A percentile compares a stretch with the other conserved stretches of the same genome.
phyloP scores from a whole-genome alignment of 169 alveolate genomes.

The Eimeria acervulina region DNA sequence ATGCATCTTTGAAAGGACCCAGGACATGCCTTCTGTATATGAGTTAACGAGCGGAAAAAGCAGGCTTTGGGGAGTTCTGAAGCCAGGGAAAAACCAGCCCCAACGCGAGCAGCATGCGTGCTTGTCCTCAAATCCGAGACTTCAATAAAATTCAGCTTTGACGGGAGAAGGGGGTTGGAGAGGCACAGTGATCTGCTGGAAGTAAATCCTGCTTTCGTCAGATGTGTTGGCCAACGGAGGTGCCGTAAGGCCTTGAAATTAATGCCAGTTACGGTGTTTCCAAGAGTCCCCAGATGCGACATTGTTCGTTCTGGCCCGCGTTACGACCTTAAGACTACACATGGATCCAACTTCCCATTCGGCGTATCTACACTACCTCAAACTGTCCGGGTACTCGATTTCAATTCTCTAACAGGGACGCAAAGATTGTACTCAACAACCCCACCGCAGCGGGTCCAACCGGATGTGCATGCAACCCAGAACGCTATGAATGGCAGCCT shows the following conservation, averaged over 20 bases:
- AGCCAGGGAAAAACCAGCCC: neutral
- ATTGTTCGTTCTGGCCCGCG: neutral
- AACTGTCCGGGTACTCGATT: neutral
- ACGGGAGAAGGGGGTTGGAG: neutral
- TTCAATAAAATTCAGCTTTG: neutral
- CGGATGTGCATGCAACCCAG: conserved; percentile 14
- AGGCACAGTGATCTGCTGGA: neutral
- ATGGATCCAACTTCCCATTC: neutral
- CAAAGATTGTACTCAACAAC: neutral
- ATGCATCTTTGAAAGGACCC: neutral
- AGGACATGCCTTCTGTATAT: neutral
- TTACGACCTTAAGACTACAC: neutral
- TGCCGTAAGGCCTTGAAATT: neutral
- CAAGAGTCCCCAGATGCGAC: neutral
- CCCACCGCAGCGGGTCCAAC: neutral
- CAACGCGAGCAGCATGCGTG: neutral
- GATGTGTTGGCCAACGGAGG: neutral
- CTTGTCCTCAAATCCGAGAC: neutral
- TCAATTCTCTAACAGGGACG: neutral
- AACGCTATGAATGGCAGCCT: neutral
- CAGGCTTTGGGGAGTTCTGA: neutral
- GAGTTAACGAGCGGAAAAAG: neutral
- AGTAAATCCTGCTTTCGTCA: neutral
- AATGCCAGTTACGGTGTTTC: neutral
- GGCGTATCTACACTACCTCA: neutral